Conservation (phyloP, 345 rosid genomes). For the Hypericum perforatum region DNA sequence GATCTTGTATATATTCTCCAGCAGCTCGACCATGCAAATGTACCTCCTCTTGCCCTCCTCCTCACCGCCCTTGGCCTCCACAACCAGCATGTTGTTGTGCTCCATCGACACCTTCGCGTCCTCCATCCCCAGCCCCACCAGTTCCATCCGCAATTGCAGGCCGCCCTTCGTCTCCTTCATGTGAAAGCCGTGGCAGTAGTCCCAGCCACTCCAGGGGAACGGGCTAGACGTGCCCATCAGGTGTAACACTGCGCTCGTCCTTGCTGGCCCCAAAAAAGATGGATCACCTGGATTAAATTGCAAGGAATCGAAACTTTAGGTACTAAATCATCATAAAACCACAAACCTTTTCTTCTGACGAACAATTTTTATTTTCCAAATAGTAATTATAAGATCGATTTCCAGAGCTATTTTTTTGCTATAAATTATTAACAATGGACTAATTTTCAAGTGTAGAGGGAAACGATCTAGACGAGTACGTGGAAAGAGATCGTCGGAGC, state of each 20-base stretch:
- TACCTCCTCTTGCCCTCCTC: too few species aligned
- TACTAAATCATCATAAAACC: not conserved
- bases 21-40: too few species aligned
- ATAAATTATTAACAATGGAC: not conserved
- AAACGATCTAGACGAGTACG: slow-evolving; percentile 23
- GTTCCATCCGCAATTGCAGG: slow-evolving; percentile 30
- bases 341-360: not conserved
- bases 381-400: too few species aligned
- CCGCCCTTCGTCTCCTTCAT: slow-evolving; percentile 39
- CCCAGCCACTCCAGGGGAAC: slow-evolving; percentile 31
- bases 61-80: slow-evolving; percentile 51
- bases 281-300: slow-evolving; percentile 26
- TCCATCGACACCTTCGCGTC: slow-evolving; percentile 45
- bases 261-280: slow-evolving; percentile 49
- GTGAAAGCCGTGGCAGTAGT: slow-evolving; percentile 35
- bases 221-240: slow-evolving; percentile 41
- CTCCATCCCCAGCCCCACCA: slow-evolving; percentile 47
- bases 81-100: slow-evolving; percentile 50
- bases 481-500: slow-evolving; percentile 30
- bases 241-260: slow-evolving; percentile 60
- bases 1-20: too few species aligned
- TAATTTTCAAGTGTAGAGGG: not conserved
- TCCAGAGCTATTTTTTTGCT: not conserved
- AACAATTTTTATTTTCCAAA: too few species aligned
- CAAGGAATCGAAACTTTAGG: not conserved